Conservation (phyloP, 2,329 filamentous ascomycete species). For the Hysterium pulicare region DNA sequence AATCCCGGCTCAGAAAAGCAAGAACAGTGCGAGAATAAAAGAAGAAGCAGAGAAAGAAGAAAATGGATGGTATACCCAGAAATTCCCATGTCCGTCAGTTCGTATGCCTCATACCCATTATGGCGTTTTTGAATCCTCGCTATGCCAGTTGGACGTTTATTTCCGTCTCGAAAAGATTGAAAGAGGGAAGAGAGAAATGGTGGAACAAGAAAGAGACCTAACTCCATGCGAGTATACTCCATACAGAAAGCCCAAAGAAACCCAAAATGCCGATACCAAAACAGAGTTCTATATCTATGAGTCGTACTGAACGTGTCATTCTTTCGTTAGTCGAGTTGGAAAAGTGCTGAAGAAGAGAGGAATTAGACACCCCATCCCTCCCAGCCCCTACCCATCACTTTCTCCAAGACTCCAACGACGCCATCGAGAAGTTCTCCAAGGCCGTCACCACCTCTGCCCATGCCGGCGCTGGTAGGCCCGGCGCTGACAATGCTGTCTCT, state of each 20-base stretch:
- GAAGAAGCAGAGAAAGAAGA: too few species aligned
- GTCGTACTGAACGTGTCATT: neutral
- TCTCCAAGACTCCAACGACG: constrained; percentile 25
- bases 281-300: neutral
- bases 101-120: neutral
- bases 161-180: neutral
- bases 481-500: constrained; percentile 11
- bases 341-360: neutral
- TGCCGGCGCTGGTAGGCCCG: constrained; percentile 11
- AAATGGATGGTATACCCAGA: too few species aligned
- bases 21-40: too few species aligned
- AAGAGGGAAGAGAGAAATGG: neutral
- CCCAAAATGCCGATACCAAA: neutral
- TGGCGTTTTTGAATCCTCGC: neutral
- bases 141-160: neutral
- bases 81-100: neutral
- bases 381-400: constrained; percentile 27
- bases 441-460: constrained; percentile 14
- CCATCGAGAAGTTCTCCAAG: constrained; percentile 30
- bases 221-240: neutral
- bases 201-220: neutral
- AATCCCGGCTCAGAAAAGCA: too few species aligned
- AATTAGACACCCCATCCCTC: constrained; percentile 17
- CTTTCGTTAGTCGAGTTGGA: neutral
- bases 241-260: neutral